phyloP scores from a whole-genome alignment of 1,284 basidiomycete species.

The Ceratobasidium sp. region DNA sequence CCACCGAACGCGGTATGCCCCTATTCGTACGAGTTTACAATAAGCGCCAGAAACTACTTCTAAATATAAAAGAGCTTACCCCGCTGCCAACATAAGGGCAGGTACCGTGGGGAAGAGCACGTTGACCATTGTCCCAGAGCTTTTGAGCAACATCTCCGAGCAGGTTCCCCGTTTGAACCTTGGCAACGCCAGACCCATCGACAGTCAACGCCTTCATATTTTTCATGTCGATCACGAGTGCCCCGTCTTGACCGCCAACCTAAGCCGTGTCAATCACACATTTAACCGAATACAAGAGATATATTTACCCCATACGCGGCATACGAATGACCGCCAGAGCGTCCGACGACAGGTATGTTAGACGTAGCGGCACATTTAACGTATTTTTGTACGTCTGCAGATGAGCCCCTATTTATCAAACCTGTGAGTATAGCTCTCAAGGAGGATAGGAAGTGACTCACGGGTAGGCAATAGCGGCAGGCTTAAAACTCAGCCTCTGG shows the following conservation, averaged over 20 bases:
- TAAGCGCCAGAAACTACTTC: neutral
- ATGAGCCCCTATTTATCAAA: conserved; percentile 32
- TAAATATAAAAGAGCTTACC: conserved; percentile 11
- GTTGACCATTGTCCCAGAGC: conserved; percentile 47
- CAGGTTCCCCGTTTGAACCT: conserved; percentile 47
- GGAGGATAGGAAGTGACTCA: conserved; percentile 10
- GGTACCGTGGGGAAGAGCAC: conserved; percentile 26
- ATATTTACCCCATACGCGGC: conserved; percentile 49
- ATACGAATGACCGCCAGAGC: conserved; percentile 50
- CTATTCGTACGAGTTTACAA: neutral
- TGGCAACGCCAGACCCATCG: conserved; percentile 27
- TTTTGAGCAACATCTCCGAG: conserved; percentile 47
- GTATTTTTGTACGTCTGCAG: conserved; percentile 46
- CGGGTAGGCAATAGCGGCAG: conserved; percentile 49
- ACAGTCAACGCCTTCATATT: conserved; percentile 48
- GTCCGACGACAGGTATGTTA: conserved; percentile 43
- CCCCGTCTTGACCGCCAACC: conserved; percentile 49
- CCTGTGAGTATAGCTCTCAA: neutral
- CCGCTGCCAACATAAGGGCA: conserved; percentile 26
- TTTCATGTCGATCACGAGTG: conserved; percentile 47
- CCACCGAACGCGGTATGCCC: conserved; percentile 47
- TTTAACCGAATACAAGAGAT: neutral
- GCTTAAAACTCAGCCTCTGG: conserved; percentile 45
- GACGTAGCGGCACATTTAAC: conserved; percentile 48
- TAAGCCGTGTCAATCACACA: neutral